Conservation (phyloP, 139 green algal genomes). For the Ettlia oleoabundans region DNA sequence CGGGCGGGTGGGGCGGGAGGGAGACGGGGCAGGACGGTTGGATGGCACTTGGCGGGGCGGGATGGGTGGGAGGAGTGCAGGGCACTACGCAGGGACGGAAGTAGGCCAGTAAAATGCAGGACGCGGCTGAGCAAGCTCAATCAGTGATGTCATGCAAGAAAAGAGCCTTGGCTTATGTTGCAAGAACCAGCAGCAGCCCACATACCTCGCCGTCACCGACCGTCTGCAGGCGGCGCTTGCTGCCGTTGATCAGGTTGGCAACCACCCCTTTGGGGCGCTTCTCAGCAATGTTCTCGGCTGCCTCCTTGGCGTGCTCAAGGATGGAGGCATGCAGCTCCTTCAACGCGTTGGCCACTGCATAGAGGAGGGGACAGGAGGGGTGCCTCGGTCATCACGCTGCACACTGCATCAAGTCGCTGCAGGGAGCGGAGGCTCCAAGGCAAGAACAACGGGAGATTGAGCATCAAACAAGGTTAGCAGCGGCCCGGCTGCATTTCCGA, state of each 20-base stretch:
- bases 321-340: not conserved
- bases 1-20: too few relatives aligned
- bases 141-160: too few relatives aligned
- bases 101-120: too few relatives aligned
- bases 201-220: not conserved
- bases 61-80: too few relatives aligned
- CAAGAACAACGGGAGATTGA: too few relatives aligned
- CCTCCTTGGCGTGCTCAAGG: not conserved
- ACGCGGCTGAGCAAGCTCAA: too few relatives aligned
- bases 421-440: too few relatives aligned
- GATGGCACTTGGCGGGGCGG: too few relatives aligned
- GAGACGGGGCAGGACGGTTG: too few relatives aligned
- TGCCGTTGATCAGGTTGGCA: not conserved
- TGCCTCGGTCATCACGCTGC: not conserved
- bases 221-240: conserved; percentile 21
- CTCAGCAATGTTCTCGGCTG: not conserved
- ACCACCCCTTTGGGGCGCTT: conserved; percentile 1
- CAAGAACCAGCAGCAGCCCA: too few relatives aligned
- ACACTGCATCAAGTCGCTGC: not conserved
- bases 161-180: too few relatives aligned
- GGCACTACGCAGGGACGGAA: too few relatives aligned
- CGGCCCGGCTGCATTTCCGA: not conserved
- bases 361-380: not conserved
- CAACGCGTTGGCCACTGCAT: conserved; percentile 5
- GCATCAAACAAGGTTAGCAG: not conserved